These are phyloP conservation scores for Cordyceps farinosa DNA, from an alignment of 2,329 filamentous ascomycete genomes.

Conservation along the genomic window DNA sequence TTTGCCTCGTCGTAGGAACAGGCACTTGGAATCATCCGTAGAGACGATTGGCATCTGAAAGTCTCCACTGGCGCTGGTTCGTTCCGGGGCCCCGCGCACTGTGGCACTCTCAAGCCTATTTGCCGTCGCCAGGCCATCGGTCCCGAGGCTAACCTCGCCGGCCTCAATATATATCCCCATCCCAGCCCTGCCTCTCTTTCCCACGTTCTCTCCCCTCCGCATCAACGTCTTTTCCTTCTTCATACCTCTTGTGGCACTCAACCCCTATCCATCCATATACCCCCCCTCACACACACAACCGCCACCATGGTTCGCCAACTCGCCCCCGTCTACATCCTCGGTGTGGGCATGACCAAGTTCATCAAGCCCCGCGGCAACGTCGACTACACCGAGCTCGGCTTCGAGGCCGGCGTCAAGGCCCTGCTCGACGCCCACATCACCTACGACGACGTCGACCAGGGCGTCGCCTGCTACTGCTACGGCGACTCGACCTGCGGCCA, in stretches of 20 bases:
- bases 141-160: constrained; percentile 12
- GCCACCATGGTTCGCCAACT: constrained; percentile 47
- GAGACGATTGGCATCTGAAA: constrained; percentile 9
- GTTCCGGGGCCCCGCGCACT: constrained; percentile 12
- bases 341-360: constrained; percentile 99
- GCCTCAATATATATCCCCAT: constrained; percentile 15
- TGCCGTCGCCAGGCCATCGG: constrained; percentile 2
- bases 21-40: neutral
- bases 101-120: neutral
- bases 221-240: neutral
- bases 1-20: too few relatives aligned
- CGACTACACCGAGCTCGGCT: constrained; percentile 91
- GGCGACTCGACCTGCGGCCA: constrained; percentile 93
- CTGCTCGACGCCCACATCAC: constrained; percentile 83
- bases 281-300: constrained; percentile 1
- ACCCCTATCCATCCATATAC: neutral
- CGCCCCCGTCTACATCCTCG: constrained; percentile 75
- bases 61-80: constrained; percentile 8
- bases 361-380: constrained; percentile 94
- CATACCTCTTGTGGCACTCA: neutral
- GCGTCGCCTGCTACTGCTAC: constrained; percentile 96
- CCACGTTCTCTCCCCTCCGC: neutral
- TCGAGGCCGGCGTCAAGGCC: constrained; percentile 86
- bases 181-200: neutral
- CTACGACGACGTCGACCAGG: constrained; percentile 95